Evolutionary conservation across 352 stramenopile species (phyloP).

Genomic region (Phytophthora pluvialis): DNA sequence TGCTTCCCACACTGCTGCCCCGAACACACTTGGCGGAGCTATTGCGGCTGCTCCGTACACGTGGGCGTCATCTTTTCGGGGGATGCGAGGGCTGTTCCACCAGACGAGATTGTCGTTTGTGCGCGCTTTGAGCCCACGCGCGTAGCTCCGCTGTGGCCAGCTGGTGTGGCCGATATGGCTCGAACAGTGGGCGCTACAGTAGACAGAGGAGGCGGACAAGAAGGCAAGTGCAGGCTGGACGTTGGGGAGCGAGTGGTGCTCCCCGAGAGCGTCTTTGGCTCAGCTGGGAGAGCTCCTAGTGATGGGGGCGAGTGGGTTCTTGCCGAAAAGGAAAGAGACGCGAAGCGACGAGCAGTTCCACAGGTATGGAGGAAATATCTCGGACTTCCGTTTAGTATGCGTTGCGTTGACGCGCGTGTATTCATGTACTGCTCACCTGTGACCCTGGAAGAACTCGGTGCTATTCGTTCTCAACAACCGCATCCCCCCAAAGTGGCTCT

Average conservation of each 20-base stretch:
- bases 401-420: not conserved
- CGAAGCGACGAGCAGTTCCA: slow-evolving; percentile 26
- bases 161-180: not conserved
- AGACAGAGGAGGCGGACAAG: not conserved
- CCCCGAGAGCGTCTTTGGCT: slow-evolving; percentile 1
- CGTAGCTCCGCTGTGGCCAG: slow-evolving; percentile 18
- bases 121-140: slow-evolving; percentile 43
- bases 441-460: slow-evolving; percentile 28
- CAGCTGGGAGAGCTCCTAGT: not conserved
- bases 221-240: slow-evolving; percentile 13
- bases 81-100: not conserved
- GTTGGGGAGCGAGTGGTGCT: slow-evolving; percentile 19
- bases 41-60: slow-evolving; percentile 47
- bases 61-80: slow-evolving; percentile 28
- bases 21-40: slow-evolving; percentile 40
- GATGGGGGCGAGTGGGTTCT: slow-evolving; percentile 13
- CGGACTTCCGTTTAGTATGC: not conserved
- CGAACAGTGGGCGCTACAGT: not conserved
- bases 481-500: slow-evolving; percentile 40
- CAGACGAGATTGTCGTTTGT: slow-evolving; percentile 37
- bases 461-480: slow-evolving; percentile 43
- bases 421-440: not conserved
- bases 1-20: slow-evolving; percentile 59
- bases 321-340: slow-evolving; percentile 35
- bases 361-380: slow-evolving; percentile 21